Evolutionary conservation across 805 yeast genomes (phyloP).

Genomic region (Ogataea pilisensis): DNA sequence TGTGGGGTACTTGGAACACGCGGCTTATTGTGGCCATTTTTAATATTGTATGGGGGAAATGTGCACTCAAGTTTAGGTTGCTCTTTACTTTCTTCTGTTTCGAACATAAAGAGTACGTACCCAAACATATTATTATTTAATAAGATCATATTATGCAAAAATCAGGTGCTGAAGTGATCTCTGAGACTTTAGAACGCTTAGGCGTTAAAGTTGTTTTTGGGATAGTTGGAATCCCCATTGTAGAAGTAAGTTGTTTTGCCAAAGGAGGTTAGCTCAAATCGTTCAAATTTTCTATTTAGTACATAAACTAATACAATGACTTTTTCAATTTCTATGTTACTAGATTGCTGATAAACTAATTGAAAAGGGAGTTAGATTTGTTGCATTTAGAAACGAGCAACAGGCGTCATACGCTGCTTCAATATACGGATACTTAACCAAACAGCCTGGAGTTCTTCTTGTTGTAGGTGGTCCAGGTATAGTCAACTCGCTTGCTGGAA

Average conservation of each 20-base stretch:
- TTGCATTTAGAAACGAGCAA: slow-evolving; percentile 67
- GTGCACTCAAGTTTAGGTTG: too few species aligned
- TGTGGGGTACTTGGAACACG: too few species aligned
- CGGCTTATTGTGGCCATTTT: too few species aligned
- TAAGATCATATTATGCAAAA: background rate
- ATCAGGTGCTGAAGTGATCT: slow-evolving; percentile 45
- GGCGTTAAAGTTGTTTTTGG: slow-evolving; percentile 62
- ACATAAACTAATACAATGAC: too few species aligned
- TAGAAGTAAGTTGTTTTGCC: slow-evolving; percentile 51
- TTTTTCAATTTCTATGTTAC: too few species aligned
- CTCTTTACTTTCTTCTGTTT: too few species aligned
- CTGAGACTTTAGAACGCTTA: slow-evolving; percentile 40
- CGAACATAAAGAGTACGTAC: too few species aligned
- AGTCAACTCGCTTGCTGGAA: slow-evolving; percentile 63
- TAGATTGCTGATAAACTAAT: slow-evolving; percentile 56
- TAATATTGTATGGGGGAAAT: too few species aligned
- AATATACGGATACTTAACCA: slow-evolving; percentile 61
- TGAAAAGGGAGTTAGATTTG: slow-evolving; percentile 48
- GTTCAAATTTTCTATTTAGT: too few species aligned
- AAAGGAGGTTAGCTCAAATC: too few species aligned
- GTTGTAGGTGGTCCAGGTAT: slow-evolving; percentile 79
- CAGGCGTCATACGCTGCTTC: slow-evolving; percentile 76
- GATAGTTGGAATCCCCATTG: slow-evolving; percentile 72
- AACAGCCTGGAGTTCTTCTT: slow-evolving; percentile 59
- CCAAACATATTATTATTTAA: too few species aligned